Conservation (phyloP, 768 basidiomycete genomes). For the Austroboletus eburneus region DNA sequence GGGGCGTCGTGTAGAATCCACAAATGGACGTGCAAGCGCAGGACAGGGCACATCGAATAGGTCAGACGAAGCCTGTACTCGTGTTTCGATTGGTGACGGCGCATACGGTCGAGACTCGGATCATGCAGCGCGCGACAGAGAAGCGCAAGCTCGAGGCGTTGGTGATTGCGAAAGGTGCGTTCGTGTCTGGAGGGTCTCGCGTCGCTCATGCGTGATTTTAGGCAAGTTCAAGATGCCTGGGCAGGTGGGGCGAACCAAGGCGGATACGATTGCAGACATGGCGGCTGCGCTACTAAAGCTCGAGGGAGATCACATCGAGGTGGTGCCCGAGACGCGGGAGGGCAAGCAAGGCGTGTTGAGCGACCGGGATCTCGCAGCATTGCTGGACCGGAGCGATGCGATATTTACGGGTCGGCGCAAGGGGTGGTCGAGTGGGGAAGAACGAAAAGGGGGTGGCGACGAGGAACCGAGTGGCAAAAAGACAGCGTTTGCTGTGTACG, state of each 20-base stretch:
- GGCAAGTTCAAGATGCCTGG: slow-evolving; percentile 84
- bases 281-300: slow-evolving; percentile 71
- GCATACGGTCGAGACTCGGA: slow-evolving; percentile 89
- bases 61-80: slow-evolving; percentile 86
- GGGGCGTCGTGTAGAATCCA: too few species aligned
- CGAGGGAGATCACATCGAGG: slow-evolving; percentile 86
- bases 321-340: slow-evolving; percentile 65
- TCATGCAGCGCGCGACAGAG: slow-evolving; percentile 83
- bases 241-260: slow-evolving; percentile 47
- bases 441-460: too few species aligned
- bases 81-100: slow-evolving; percentile 84
- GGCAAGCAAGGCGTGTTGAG: slow-evolving; percentile 72
- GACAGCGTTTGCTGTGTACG: slow-evolving; percentile 75
- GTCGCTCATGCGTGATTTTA: slow-evolving; percentile 16
- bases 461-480: slow-evolving; percentile 28
- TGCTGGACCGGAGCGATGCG: slow-evolving; percentile 75
- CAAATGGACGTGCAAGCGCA: slow-evolving; percentile 99
- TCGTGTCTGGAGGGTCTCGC: too few species aligned
- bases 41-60: slow-evolving; percentile 97
- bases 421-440: slow-evolving; percentile 62
- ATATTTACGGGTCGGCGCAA: slow-evolving; percentile 68
- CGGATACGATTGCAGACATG: slow-evolving; percentile 74
- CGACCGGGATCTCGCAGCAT: slow-evolving; percentile 72
- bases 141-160: slow-evolving; percentile 90
- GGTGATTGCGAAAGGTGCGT: slow-evolving; percentile 85